Percentiles rank a stretch among this genome's conserved stretches.
Evolutionary conservation across 1,284 basidiomycete species (phyloP).

Genomic region (Entoloma clypeatum): DNA sequence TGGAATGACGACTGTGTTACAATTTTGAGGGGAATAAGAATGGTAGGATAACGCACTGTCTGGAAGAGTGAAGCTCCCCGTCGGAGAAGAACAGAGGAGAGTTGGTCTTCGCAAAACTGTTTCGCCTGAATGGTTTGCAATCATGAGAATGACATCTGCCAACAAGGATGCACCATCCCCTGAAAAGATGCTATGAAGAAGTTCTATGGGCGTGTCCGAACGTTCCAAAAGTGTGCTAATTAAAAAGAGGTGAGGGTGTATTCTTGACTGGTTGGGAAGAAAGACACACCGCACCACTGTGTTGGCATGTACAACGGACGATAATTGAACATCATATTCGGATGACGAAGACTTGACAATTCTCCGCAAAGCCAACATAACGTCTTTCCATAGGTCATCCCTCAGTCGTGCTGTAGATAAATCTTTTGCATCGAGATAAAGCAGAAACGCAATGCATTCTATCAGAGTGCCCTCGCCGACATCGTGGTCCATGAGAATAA

Average conservation of each 20-base stretch:
- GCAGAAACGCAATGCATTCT: constrained; percentile 4
- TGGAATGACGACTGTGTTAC: no score
- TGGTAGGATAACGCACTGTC: no score
- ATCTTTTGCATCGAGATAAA: constrained; percentile 2
- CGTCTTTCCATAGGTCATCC: background rate
- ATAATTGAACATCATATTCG: background rate
- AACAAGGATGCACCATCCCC: constrained; percentile 1
- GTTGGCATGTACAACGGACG: background rate
- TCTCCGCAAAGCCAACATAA: background rate
- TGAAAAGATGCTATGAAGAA: background rate
- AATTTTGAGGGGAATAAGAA: no score
- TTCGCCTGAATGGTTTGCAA: background rate
- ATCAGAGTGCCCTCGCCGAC: background rate
- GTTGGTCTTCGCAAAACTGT: background rate
- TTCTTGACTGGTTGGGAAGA: background rate
- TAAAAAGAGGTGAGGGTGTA: background rate
- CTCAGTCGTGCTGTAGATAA: background rate
- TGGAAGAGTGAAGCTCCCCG: background rate
- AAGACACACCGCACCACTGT: background rate
- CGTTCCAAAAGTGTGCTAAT: constrained; percentile 1
- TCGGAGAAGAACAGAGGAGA: background rate
- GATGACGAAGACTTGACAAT: background rate
- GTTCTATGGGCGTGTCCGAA: background rate
- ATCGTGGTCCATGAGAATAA: background rate
- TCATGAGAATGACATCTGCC: constrained; percentile 3